Evolutionary conservation across 352 stramenopile genomes (phyloP), one percentile per base, ranked within the genome.

Genomic region (Pythium sp.): DNA sequence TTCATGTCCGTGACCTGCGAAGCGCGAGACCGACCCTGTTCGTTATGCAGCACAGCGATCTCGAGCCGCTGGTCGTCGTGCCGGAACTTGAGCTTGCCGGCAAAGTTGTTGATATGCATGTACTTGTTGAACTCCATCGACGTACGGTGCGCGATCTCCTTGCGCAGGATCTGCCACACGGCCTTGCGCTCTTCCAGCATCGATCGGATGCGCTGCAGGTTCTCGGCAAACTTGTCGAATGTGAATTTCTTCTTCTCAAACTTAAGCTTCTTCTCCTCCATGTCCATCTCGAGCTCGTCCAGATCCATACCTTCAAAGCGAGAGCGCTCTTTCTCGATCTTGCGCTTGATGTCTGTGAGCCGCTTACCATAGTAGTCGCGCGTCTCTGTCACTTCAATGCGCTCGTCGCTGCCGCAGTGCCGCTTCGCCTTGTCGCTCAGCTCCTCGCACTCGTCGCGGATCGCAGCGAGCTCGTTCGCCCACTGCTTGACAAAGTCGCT

Each of bases 1-100:
- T 98, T 98, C 77, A 98, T 97, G 72, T 99, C 94, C 9, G 90
- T 98, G 32, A 98, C 96, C 70, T 98, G 91, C 4, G 86, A 94
- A 28, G 81, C 74, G 41, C 78, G 76, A 22, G 87, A 92, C 24
- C 73, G 73, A 7, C 84, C 85, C 55, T 78, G 79, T 59, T 95
- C 86, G 69, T 95, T 95, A 32, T 90, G 84, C 24, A 95, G 68
- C 55, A 95, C 86, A 14, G 84, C 80, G 41, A 95, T 93, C 41
- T 94, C 87, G 14, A 95, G 75, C 7, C 75, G 77, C 73, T 92
- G 81, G 34, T 90, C 81, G 15, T 87, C 76, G 73, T 95, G 87
- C 9, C 81, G 79, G 58, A 95, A 95, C 64, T 88, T 89, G 41
- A 95, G 76, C 60, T 91, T 92, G 22, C 87, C 87, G 11, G 86